Evolutionary conservation across 306 rosid genomes (phyloP).

Genomic region (Medicago arabica): DNA sequence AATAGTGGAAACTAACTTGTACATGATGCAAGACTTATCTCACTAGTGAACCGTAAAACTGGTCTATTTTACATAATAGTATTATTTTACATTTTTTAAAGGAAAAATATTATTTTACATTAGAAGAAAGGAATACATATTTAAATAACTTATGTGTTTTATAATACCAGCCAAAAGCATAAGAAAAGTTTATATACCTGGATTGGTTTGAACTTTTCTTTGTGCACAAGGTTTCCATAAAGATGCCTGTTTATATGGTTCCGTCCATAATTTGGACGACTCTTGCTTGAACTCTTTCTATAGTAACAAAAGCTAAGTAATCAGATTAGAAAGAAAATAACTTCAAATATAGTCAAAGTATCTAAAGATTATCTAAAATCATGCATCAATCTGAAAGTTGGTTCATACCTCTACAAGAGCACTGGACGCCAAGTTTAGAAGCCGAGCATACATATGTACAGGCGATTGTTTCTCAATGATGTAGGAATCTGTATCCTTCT

Average conservation of each 20-base stretch:
- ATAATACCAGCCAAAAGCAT: background rate
- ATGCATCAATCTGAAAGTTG: constrained; percentile 26
- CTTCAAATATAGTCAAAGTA: background rate
- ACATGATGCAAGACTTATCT: too few species aligned
- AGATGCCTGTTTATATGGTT: constrained; percentile 63
- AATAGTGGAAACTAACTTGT: too few species aligned
- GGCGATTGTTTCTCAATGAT: constrained; percentile 49
- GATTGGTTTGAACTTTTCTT: constrained; percentile 49
- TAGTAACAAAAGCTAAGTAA: constrained; percentile 35
- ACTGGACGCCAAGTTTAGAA: constrained; percentile 73
- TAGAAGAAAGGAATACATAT: too few species aligned
- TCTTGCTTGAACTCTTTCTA: constrained; percentile 76
- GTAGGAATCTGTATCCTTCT: constrained; percentile 49
- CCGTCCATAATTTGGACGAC: constrained; percentile 69
- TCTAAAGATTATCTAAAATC: constrained; percentile 23
- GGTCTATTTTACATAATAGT: too few species aligned
- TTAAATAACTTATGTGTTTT: constrained; percentile 9
- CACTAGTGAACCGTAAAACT: too few species aligned
- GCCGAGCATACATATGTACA: constrained; percentile 75
- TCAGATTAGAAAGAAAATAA: constrained; percentile 20
- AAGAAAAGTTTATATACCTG: constrained; percentile 50
- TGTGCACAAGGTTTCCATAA: constrained; percentile 87
- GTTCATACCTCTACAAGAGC: constrained; percentile 74
- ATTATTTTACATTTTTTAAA: too few species aligned
- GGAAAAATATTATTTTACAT: too few species aligned